Percentiles rank a stretch among this genome's conserved stretches.
These are phyloP conservation scores for Ophiorrhiza pumila DNA, from an alignment of 257 asterid species.

Conservation along the genomic window DNA sequence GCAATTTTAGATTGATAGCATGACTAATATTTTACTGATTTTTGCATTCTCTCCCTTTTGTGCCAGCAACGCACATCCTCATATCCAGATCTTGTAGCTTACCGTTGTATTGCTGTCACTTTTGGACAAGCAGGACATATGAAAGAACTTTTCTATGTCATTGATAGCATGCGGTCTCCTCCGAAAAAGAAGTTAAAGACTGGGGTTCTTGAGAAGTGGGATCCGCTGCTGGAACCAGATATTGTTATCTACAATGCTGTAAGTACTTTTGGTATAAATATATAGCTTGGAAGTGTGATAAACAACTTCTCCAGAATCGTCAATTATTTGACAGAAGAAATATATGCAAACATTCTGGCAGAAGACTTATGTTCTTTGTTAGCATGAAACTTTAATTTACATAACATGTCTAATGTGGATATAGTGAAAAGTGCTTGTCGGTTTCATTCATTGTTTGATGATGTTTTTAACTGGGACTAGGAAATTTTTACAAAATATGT, in stretches of 20 bases:
- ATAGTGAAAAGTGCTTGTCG: too few relatives aligned
- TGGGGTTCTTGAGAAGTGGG: constrained; percentile 73
- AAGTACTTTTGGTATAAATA: constrained; percentile 27
- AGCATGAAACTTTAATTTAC: neutral
- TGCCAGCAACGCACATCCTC: constrained; percentile 67
- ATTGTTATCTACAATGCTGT: constrained; percentile 80
- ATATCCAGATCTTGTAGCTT: constrained; percentile 86
- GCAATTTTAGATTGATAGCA: too few relatives aligned
- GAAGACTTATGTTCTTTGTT: neutral
- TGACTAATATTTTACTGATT: too few relatives aligned
- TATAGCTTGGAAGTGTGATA: neutral
- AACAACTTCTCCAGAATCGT: neutral
- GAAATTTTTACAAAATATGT: neutral
- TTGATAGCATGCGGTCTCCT: constrained; percentile 84
- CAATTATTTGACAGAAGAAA: constrained; percentile 3
- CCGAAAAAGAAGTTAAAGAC: constrained; percentile 80
- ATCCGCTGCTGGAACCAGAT: constrained; percentile 87
- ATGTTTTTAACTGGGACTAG: neutral
- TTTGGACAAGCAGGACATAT: constrained; percentile 98
- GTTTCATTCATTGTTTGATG: too few relatives aligned
- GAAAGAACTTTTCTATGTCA: constrained; percentile 89
- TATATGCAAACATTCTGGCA: neutral
- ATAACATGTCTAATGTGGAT: too few relatives aligned
- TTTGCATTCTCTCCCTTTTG: neutral
- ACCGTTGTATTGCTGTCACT: constrained; percentile 81